phyloP scores from a whole-genome alignment of 768 basidiomycete genomes.

The Suillus subalutaceus region DNA sequence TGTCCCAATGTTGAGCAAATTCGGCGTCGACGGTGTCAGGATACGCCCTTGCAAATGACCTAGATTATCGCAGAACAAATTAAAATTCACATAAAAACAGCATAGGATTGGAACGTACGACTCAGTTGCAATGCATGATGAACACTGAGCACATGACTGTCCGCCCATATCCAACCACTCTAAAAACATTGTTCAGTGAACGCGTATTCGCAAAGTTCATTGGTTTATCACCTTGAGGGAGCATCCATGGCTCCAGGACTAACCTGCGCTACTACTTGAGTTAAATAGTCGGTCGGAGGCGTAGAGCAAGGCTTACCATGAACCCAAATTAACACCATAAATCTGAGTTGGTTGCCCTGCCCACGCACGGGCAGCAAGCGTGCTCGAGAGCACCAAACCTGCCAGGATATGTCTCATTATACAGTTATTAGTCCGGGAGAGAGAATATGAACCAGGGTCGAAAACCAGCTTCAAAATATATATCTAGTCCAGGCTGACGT shows the following conservation, averaged over 20 bases:
- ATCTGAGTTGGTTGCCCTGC: slow-evolving; percentile 45
- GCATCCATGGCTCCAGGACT: slow-evolving; percentile 82
- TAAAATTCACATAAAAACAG: neutral
- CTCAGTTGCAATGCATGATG: slow-evolving; percentile 65
- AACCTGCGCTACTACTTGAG: slow-evolving; percentile 49
- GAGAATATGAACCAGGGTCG: neutral
- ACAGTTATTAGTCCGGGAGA: neutral
- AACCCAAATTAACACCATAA: slow-evolving; percentile 73
- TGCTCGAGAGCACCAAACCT: slow-evolving; percentile 17
- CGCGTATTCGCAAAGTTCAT: neutral
- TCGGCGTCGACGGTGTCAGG: slow-evolving; percentile 58
- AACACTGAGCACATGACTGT: slow-evolving; percentile 57
- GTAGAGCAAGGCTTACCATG: slow-evolving; percentile 44
- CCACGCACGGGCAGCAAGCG: slow-evolving; percentile 21
- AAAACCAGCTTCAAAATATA: neutral
- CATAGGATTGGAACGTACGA: slow-evolving; percentile 43
- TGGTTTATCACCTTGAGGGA: slow-evolving; percentile 54
- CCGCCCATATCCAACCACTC: slow-evolving; percentile 82
- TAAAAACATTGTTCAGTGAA: slow-evolving; percentile 24
- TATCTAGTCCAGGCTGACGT: neutral
- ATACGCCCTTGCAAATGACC: slow-evolving; percentile 62
- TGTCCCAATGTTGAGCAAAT: slow-evolving; percentile 71
- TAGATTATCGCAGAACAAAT: slow-evolving; percentile 25
- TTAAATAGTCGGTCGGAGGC: neutral
- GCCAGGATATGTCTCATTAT: slow-evolving; percentile 24